Base-by-base conservation (phyloP, 148 eudicot species). In the Heliamphora exappendiculata region DNA sequence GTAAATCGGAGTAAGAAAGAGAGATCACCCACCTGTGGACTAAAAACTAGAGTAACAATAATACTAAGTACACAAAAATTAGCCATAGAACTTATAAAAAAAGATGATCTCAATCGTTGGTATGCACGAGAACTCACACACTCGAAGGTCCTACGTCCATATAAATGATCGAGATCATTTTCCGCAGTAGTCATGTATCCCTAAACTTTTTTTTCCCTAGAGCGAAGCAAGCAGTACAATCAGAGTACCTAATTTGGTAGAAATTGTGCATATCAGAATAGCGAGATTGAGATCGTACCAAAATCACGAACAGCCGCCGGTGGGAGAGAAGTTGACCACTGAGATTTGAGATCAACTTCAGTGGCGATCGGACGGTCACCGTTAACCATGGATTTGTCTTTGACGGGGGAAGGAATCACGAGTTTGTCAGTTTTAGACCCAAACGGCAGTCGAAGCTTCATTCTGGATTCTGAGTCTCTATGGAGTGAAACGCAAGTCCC, bases 401-500 rank as follows among this genome's bases (percentile, higher is more conserved):
- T 78, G 72, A 72, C 57, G 36, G 83, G 79, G 5, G 81, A 65
- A 4, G 81, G 83, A 63, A 59, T 69, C 76, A 53, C 66, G 33
- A 63, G 31, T 41, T 73, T 80, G 33, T 70, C 76, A 54, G 67
- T 42, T 24, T 83, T 77, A 33, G 83, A 76, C 72, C 58, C 76
- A 7, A 66, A 7, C 16, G 75, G 42, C 14, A 75, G 29, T 17
- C 63, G 50, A 22, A 69, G 50, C 76, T 80, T 84, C 76, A 69
- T 60, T 29, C 33, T 69, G 11, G 86, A 74, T 7, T 73, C 67
- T 28, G 79, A 45, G 66, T 69, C 34, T 58, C 72, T 75, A 65
- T 67, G 77, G 54, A 71, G 64, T 50, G 86, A 84, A 78, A 67
- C 82, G 49, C 84, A 84, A 12, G 78, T 66, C 73, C 86, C 86